Evolutionary conservation across 2,329 filamentous ascomycete genomes (phyloP).

Genomic region (Venturia carpophila): DNA sequence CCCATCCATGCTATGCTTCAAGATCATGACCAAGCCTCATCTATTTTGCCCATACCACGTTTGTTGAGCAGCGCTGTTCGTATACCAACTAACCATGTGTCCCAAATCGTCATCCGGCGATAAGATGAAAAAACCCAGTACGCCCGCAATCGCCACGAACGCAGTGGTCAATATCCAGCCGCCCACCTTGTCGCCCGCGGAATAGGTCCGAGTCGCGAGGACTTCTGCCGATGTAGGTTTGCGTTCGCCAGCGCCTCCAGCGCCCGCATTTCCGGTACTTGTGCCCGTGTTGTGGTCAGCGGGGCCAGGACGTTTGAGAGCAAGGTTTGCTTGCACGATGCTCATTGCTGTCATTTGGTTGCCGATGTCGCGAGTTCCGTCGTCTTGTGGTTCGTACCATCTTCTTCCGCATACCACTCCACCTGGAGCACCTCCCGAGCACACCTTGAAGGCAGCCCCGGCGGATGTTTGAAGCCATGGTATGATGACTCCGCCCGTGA

Average conservation of each 20-base stretch:
- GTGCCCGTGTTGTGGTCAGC: slow-evolving; percentile 42
- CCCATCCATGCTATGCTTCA: background rate
- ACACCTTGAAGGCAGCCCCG: slow-evolving; percentile 54
- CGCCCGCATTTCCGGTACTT: slow-evolving; percentile 37
- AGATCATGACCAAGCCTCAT: background rate
- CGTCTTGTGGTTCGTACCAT: slow-evolving; percentile 28
- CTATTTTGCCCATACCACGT: slow-evolving; percentile 1
- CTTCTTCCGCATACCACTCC: slow-evolving; percentile 40
- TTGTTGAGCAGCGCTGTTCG: background rate
- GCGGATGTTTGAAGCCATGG: slow-evolving; percentile 52
- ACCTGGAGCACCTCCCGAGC: slow-evolving; percentile 46
- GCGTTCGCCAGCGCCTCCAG: slow-evolving; percentile 1
- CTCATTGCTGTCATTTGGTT: slow-evolving; percentile 20
- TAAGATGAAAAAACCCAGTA: background rate
- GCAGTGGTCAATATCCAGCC: slow-evolving; percentile 12
- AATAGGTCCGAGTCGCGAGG: slow-evolving; percentile 11
- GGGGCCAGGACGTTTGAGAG: background rate
- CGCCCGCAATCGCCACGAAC: background rate
- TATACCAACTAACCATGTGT: slow-evolving; percentile 2
- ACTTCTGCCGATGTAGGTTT: slow-evolving; percentile 7
- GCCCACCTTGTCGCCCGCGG: slow-evolving; percentile 13
- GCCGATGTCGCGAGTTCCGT: slow-evolving; percentile 18
- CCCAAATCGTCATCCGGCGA: slow-evolving; percentile 8
- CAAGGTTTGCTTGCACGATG: slow-evolving; percentile 19
- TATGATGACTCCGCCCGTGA: slow-evolving; percentile 47